Conservation (phyloP, 2,329 filamentous ascomycete species). For the Chrysosporium keratinophilum region DNA sequence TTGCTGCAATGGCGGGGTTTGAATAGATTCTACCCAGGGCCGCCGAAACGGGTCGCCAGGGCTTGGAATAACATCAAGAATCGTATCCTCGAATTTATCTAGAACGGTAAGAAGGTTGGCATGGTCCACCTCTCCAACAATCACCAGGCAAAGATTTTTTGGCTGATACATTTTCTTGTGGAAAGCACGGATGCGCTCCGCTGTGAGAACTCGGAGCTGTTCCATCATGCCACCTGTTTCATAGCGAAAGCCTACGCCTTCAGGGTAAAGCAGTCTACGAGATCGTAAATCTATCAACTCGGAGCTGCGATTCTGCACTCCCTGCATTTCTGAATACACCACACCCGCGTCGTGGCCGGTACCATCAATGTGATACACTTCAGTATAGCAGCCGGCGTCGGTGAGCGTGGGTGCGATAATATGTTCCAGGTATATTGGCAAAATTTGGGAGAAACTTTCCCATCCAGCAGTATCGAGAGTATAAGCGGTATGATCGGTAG, state of each 20-base stretch:
- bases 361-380: slow-evolving; percentile 92
- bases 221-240: slow-evolving; percentile 98
- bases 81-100: slow-evolving; percentile 78
- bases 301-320: slow-evolving; percentile 68
- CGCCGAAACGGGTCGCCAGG: slow-evolving; percentile 66
- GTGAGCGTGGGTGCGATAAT: slow-evolving; percentile 83
- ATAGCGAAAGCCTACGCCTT: slow-evolving; percentile 85
- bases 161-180: slow-evolving; percentile 97
- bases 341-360: slow-evolving; percentile 91
- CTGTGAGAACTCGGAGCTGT: slow-evolving; percentile 70
- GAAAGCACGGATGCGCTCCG: slow-evolving; percentile 85
- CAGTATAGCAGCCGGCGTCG: slow-evolving; percentile 84
- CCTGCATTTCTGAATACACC: slow-evolving; percentile 99
- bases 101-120: slow-evolving; percentile 67
- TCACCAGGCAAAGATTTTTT: slow-evolving; percentile 80
- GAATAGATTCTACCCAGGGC: slow-evolving; percentile 83
- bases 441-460: slow-evolving; percentile 89
- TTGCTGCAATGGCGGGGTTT: slow-evolving; percentile 60
- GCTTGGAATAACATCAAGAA: slow-evolving; percentile 69
- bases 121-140: slow-evolving; percentile 88
- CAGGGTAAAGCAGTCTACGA: slow-evolving; percentile 71
- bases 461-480: slow-evolving; percentile 91
- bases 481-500: slow-evolving; percentile 92
- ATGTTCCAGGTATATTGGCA: slow-evolving; percentile 93
- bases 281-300: slow-evolving; percentile 83